phyloP scores from a whole-genome alignment of 768 basidiomycete genomes.

The Daedalea quercina region DNA sequence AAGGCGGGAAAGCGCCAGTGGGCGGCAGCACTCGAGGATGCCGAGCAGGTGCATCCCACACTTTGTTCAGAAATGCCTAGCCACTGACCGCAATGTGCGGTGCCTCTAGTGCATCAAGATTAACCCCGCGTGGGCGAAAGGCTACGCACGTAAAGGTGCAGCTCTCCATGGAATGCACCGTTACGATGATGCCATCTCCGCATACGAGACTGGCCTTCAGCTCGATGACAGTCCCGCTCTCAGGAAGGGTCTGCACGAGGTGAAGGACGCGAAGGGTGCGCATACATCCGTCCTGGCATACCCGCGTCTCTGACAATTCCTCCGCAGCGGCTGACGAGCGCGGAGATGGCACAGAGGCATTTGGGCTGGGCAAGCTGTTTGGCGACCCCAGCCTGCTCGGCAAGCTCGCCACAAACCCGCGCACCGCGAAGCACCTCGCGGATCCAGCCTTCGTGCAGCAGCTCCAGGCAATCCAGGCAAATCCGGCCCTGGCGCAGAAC shows the following conservation, averaged over 20 bases:
- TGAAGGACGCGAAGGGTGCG: conserved; percentile 76
- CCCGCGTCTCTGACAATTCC: background rate
- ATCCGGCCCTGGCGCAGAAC: conserved; percentile 55
- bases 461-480: conserved; percentile 62
- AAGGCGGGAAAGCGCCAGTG: conserved; percentile 82
- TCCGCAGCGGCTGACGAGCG: conserved; percentile 29
- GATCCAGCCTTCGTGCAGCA: conserved; percentile 81
- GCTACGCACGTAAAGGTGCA: conserved; percentile 87
- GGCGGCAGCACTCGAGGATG: conserved; percentile 73
- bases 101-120: conserved; percentile 64
- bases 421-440: conserved; percentile 75
- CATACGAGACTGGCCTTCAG: conserved; percentile 78
- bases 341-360: conserved; percentile 36
- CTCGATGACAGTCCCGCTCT: conserved; percentile 78
- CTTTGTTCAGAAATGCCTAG: background rate
- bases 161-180: conserved; percentile 78
- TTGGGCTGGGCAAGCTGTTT: conserved; percentile 73
- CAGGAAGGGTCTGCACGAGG: conserved; percentile 84
- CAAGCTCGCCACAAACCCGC: conserved; percentile 83
- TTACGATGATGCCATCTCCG: conserved; percentile 78
- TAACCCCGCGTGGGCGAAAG: conserved; percentile 83
- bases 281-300: background rate
- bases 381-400: conserved; percentile 74
- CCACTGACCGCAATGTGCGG: background rate
- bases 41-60: conserved; percentile 70